Conservation (phyloP, 164 flowering plant genomes). For the Nymphaea colorata region DNA sequence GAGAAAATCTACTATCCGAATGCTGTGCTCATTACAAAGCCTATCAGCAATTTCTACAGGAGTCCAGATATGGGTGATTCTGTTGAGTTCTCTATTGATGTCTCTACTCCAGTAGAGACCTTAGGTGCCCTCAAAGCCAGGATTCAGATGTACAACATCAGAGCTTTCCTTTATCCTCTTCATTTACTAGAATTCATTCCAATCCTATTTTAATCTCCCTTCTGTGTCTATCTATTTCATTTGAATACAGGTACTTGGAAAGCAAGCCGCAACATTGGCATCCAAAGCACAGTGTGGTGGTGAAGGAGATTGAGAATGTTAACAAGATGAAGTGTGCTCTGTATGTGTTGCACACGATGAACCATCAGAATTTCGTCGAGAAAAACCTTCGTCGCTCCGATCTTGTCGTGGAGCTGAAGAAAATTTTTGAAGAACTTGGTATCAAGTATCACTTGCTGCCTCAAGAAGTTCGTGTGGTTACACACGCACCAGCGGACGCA, state of each 20-base stretch:
- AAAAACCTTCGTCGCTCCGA: too few relatives aligned
- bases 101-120: conserved; percentile 53
- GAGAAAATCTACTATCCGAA: conserved; percentile 83
- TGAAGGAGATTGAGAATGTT: too few relatives aligned
- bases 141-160: conserved; percentile 44
- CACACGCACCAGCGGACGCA: neutral
- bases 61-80: conserved; percentile 78
- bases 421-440: conserved; percentile 53
- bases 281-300: too few relatives aligned
- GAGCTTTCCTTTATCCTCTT: neutral
- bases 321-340: too few relatives aligned
- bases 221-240: too few relatives aligned
- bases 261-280: too few relatives aligned
- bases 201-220: neutral
- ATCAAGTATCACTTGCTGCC: conserved; percentile 67
- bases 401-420: conserved; percentile 53
- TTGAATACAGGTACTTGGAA: too few relatives aligned
- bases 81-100: conserved; percentile 61
- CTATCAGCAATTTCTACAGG: conserved; percentile 78
- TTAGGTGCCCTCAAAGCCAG: conserved; percentile 46
- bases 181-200: neutral
- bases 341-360: too few relatives aligned
- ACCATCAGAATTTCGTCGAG: too few relatives aligned
- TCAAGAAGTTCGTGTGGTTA: conserved; percentile 56
- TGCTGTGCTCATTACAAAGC: conserved; percentile 52